phyloP scores from a whole-genome alignment of 2,329 filamentous ascomycete genomes.

The Microdochium nivale region DNA sequence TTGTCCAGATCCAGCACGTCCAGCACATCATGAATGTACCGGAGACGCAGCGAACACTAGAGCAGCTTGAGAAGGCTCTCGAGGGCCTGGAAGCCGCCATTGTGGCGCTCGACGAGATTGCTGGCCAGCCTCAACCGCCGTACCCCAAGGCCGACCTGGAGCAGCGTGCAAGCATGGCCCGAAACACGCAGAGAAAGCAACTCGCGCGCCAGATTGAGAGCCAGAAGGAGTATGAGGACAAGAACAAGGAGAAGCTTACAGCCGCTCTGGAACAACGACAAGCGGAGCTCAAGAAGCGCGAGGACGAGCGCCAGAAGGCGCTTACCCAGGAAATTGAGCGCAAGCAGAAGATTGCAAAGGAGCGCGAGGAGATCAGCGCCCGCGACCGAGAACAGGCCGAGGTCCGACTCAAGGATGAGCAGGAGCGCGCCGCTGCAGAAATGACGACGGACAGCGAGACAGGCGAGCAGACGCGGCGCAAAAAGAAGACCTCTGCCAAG shows the following conservation, averaged over 20 bases:
- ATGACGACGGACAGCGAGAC: conserved; percentile 76
- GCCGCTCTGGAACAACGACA: conserved; percentile 74
- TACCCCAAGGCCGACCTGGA: conserved; percentile 89
- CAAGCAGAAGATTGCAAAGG: conserved; percentile 75
- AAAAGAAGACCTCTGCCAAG: conserved; percentile 49
- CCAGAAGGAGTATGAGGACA: conserved; percentile 86
- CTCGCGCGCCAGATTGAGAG: conserved; percentile 76
- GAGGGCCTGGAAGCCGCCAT: conserved; percentile 82
- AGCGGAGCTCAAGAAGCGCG: conserved; percentile 66
- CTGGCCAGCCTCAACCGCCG: conserved; percentile 58
- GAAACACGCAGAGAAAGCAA: conserved; percentile 89
- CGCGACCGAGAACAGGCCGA: conserved; percentile 66
- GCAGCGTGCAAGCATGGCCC: conserved; percentile 93
- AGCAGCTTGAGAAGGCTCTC: conserved; percentile 73
- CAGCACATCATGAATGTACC: conserved; percentile 66
- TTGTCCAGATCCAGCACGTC: conserved; percentile 91
- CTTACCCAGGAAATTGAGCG: conserved; percentile 64
- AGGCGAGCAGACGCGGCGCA: conserved; percentile 71
- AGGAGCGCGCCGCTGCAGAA: conserved; percentile 62
- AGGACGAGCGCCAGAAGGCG: conserved; percentile 63
- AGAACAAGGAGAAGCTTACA: conserved; percentile 80
- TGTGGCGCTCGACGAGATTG: conserved; percentile 56
- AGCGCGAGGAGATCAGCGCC: conserved; percentile 73
- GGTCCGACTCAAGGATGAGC: conserved; percentile 62
- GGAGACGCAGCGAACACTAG: conserved; percentile 68